Evolutionary conservation across 2,329 filamentous ascomycete species (phyloP), one percentile per base, ranked within the genome.

Genomic region (Aureobasidium zeae): DNA sequence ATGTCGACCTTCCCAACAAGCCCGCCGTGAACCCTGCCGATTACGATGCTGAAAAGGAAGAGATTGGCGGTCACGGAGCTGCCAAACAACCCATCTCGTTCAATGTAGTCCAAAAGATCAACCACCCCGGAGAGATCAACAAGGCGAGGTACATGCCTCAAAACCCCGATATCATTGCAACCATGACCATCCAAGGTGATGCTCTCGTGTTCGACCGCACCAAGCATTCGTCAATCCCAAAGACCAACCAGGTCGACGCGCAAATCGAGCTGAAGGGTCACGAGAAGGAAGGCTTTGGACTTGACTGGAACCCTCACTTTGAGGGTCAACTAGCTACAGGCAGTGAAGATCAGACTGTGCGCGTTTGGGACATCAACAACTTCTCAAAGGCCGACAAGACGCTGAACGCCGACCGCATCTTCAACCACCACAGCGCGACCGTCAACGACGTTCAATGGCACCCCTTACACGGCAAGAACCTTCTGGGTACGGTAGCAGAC

Each of bases 361-460:
- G 84, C 48, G 74, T 96, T 24, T 98, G 91, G 91, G 87, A 96
- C 56, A 71, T 94, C 46, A 87, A 65, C 47, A 79, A 79, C 45
- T 81, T 87, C 52, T 76, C 79, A 44, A 77, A 77, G 53, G 74
- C 75, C 48, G 81, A 79, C 62, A 83, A 77, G 57, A 74, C 73
- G 21, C 69, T 96, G 39, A 77, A 77, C 55, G 81, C 87, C 10
- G 70, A 73, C 4, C 76, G 81, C 35, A 82, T 77, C 28, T 96
- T 91, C 65, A 89, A 79, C 1, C 85, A 95, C 52, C 93, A 98
- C 63, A 80, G 74, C 15, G 81, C 89, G 19, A 84, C 91, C 43
- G 91, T 98, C 59, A 98, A 98, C 62, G 91, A 98, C 57, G 88
- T 98, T 22, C 87, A 96, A 65, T 86, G 94, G 59, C 89, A 96